Conservation (phyloP, 2,329 filamentous ascomycete species). For the Capronia americana region DNA sequence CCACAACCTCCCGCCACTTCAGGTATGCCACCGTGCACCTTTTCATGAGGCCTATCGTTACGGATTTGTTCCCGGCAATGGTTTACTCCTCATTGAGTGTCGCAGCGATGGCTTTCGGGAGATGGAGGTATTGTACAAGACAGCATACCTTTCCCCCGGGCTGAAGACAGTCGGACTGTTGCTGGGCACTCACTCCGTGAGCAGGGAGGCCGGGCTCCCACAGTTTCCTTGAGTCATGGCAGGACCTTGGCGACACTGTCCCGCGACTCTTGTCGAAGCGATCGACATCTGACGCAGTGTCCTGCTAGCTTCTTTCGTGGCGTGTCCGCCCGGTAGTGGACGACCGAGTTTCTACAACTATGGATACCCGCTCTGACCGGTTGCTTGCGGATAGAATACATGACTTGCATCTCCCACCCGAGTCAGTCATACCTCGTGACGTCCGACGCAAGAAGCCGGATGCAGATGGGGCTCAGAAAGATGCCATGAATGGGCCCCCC, state of each 20-base stretch:
- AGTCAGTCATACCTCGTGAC: constrained; percentile 1
- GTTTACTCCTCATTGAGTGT: not conserved
- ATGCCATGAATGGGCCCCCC: not conserved
- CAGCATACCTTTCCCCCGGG: not conserved
- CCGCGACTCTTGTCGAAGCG: too few species aligned
- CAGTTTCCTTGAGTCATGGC: not conserved
- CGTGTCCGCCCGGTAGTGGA: not conserved
- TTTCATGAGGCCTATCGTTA: not conserved
- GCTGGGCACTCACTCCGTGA: not conserved
- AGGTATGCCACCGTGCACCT: not conserved
- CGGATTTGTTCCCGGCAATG: not conserved
- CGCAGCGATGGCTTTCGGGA: not conserved
- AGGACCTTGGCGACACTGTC: not conserved
- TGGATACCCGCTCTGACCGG: not conserved
- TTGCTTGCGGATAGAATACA: constrained; percentile 1
- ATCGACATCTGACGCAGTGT: not conserved
- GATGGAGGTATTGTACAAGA: not conserved
- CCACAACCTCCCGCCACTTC: not conserved
- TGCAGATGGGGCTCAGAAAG: not conserved
- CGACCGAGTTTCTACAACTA: not conserved
- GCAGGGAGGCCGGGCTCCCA: not conserved
- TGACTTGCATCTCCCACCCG: not conserved
- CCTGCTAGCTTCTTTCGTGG: not conserved
- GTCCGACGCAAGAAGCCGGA: constrained; percentile 10
- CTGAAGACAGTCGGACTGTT: not conserved